phyloP scores from a whole-genome alignment of 225 moss, liverwort and hornwort genomes.

The Pseudoscleropodium purum region DNA sequence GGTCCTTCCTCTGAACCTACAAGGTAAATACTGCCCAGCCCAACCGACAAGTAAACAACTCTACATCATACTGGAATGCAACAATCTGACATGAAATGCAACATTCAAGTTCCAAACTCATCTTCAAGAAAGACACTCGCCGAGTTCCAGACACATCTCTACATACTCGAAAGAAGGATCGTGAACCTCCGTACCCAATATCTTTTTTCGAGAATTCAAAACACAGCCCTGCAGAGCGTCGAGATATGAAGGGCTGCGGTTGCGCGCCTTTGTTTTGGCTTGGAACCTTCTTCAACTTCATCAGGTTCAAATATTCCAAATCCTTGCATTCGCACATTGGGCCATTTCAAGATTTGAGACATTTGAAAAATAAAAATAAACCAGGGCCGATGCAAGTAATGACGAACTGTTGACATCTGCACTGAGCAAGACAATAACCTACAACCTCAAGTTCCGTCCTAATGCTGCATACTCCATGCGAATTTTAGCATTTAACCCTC shows the following conservation, averaged over 20 bases:
- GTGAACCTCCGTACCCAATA: conserved; percentile 38
- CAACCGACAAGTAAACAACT: not conserved
- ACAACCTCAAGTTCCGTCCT: not conserved
- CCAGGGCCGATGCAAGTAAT: not conserved
- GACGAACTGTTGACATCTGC: not conserved
- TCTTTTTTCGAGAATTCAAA: conserved; percentile 87
- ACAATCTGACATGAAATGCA: not conserved
- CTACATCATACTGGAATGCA: not conserved
- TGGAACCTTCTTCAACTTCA: conserved; percentile 71
- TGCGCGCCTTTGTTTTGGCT: conserved; percentile 77
- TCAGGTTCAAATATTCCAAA: conserved; percentile 82
- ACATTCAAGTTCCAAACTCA: not conserved
- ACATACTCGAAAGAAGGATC: not conserved
- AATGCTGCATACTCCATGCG: not conserved
- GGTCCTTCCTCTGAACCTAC: conserved; percentile 94
- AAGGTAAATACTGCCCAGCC: conserved; percentile 61
- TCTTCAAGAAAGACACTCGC: not conserved
- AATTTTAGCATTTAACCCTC: not conserved
- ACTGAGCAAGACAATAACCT: not conserved
- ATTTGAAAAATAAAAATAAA: not conserved
- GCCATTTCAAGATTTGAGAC: conserved; percentile 6
- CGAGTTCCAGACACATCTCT: not conserved
- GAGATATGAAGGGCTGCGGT: conserved; percentile 90
- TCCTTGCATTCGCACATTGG: conserved; percentile 53
- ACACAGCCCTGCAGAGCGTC: conserved; percentile 84